A percentile compares a stretch with the other conserved stretches of the same genome.
Evolutionary conservation across 2,329 filamentous ascomycete species (phyloP).

Genomic region (Ophiobolus disseminans): DNA sequence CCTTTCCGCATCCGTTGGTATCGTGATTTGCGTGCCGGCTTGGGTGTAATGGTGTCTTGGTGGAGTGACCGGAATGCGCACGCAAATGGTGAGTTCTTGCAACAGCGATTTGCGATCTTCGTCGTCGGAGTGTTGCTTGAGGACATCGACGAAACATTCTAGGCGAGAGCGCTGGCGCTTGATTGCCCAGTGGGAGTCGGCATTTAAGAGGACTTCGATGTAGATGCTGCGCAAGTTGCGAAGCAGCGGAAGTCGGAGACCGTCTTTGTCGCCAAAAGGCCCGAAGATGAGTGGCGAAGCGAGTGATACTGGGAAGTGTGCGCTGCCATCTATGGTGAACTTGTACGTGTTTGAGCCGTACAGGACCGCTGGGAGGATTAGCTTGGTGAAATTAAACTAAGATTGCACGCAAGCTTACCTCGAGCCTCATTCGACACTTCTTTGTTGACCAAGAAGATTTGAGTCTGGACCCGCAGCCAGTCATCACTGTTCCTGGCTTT

Average conservation of each 20-base stretch:
- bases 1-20: constrained; percentile 1
- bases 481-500: not conserved
- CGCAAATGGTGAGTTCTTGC: constrained; percentile 11
- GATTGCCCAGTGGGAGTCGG: constrained; percentile 13
- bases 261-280: constrained; percentile 10
- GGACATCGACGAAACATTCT: constrained; percentile 25
- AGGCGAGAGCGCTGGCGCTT: constrained; percentile 27
- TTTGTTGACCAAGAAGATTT: constrained; percentile 26
- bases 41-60: too few species aligned
- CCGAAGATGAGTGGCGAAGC: constrained; percentile 27
- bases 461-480: not conserved
- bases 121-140: constrained; percentile 29
- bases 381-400: not conserved
- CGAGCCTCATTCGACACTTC: constrained; percentile 21
- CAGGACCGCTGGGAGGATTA: constrained; percentile 19
- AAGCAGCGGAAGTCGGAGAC: constrained; percentile 18
- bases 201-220: constrained; percentile 9
- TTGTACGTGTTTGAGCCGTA: constrained; percentile 30
- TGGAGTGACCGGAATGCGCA: not conserved
- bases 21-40: not conserved
- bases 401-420: constrained; percentile 9
- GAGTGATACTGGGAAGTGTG: constrained; percentile 15
- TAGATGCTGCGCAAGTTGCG: constrained; percentile 27
- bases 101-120: constrained; percentile 22
- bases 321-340: constrained; percentile 16